These are phyloP conservation scores for Cladosporium austrohemisphaericum DNA, from an alignment of 2,329 filamentous ascomycete genomes.

Conservation along the genomic window DNA sequence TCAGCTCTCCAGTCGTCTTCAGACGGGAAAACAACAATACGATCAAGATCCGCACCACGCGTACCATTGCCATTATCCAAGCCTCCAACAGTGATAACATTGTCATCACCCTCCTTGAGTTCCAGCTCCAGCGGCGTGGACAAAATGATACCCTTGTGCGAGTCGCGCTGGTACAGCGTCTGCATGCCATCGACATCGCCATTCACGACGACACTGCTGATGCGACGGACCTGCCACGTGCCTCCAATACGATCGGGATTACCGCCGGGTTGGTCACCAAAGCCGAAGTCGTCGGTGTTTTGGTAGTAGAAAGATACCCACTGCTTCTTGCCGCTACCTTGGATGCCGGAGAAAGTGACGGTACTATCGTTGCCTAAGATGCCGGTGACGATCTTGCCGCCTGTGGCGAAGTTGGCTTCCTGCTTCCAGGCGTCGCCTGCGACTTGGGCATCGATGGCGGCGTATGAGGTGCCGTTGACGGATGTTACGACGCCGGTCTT, in stretches of 20 bases:
- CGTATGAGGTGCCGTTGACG: constrained; percentile 49
- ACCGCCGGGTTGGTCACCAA: constrained; percentile 52
- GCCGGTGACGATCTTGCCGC: constrained; percentile 48
- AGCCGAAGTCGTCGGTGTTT: constrained; percentile 60
- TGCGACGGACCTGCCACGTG: constrained; percentile 56
- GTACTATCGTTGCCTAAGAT: constrained; percentile 56
- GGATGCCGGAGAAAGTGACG: constrained; percentile 48
- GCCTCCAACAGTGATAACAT: constrained; percentile 57
- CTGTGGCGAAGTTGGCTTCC: constrained; percentile 52
- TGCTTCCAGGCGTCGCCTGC: constrained; percentile 51
- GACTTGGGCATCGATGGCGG: constrained; percentile 43
- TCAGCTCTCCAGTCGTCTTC: constrained; percentile 34
- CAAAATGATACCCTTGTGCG: constrained; percentile 58
- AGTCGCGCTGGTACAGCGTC: constrained; percentile 53
- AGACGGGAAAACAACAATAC: constrained; percentile 57
- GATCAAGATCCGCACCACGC: constrained; percentile 58
- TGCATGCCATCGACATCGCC: constrained; percentile 47
- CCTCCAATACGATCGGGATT: constrained; percentile 58
- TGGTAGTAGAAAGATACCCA: constrained; percentile 59
- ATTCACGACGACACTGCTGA: constrained; percentile 59
- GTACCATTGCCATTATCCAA: constrained; percentile 54
- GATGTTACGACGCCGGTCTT: constrained; percentile 48
- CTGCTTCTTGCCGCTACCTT: constrained; percentile 50
- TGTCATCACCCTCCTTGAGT: constrained; percentile 53
- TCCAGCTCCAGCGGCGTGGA: constrained; percentile 55